These are phyloP conservation scores for Xylariaceae sp. DNA, from an alignment of 2,329 filamentous ascomycete genomes.

Conservation along the genomic window DNA sequence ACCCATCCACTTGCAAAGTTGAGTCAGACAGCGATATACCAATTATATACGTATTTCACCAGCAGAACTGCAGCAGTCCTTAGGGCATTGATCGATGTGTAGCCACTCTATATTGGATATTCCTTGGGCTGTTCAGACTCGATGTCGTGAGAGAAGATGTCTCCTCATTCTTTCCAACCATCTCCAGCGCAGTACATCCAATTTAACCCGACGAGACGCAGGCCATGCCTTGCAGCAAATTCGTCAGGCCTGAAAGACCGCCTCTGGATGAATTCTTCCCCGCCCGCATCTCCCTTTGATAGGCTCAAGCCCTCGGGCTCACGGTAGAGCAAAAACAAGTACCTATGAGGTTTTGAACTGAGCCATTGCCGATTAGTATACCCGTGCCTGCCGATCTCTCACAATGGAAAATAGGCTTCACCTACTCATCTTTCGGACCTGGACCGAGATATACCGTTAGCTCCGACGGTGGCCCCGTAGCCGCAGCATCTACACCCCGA, in stretches of 20 bases:
- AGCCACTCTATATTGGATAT: no score
- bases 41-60: no score
- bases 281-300: slow-evolving; percentile 41
- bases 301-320: slow-evolving; percentile 37
- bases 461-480: slow-evolving; percentile 13
- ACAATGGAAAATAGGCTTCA: slow-evolving; percentile 1
- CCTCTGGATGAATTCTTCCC: slow-evolving; percentile 44
- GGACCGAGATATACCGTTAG: slow-evolving; percentile 44
- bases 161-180: slow-evolving; percentile 35
- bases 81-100: no score
- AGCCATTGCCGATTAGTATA: slow-evolving; percentile 20
- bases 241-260: slow-evolving; percentile 40
- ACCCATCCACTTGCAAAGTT: no score
- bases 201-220: slow-evolving; percentile 40
- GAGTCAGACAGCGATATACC: no score
- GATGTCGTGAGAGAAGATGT: not conserved
- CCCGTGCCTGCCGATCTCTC: not conserved
- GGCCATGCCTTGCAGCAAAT: slow-evolving; percentile 38
- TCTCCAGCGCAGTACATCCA: slow-evolving; percentile 47
- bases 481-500: slow-evolving; percentile 17
- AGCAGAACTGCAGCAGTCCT: no score
- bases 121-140: no score
- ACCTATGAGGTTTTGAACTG: slow-evolving; percentile 47
- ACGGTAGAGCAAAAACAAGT: slow-evolving; percentile 43
- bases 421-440: slow-evolving; percentile 45